Evolutionary conservation across 23 red algal species (phyloP), one percentile per base, ranked within the genome.

Genomic region (Agarophyton chilense): DNA sequence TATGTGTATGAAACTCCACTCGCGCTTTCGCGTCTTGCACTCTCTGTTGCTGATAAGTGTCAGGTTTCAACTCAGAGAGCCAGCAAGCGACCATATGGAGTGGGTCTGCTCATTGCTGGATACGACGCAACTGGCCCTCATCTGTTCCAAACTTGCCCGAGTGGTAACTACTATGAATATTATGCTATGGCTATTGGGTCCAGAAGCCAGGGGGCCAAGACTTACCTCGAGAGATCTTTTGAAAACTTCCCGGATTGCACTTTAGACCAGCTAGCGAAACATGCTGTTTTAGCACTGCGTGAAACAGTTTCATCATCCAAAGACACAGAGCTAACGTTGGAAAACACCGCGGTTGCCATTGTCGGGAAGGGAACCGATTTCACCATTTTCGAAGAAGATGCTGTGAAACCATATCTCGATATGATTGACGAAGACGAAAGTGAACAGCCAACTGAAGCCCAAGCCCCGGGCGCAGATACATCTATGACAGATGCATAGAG

Each of bases 41-140:
- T 94, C 46, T 54, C 62, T n/a, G 93, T 99, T 19, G 97, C 97
- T 2, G 97, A 99, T 75, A 93, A 95, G 50, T 98, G 90, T 49
- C 96, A 98, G 81, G 77, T 94, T 50, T 94, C 92, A 9, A 99
- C 97, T 21, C 97, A 99, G 70, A 84, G 97, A 55, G 93, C 92
- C 25, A 96, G 93, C 68, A 95, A 95, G 64, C 83, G 97, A 45
- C 97, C 97, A 17, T 99, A 85, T 78, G 97, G 97, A 40, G 97
- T 99, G 11, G 97, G 97, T 39, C 58, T 99, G 63, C 90, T 99
- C 8, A 79, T 99, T 19, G 94, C 94, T 18, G 97, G 97, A 6
- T 90, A 92, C 32, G 97, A 99, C 82, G 56, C 86, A 47, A 91
- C 62, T 38, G 97, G 97, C 11, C 93, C 97, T 25, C 97, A 95